A percentile compares a stretch with the other conserved stretches of the same genome.
These are phyloP conservation scores for Aspergillus homomorphus DNA, from an alignment of 495 filamentous ascomycete genomes.

Conservation along the genomic window DNA sequence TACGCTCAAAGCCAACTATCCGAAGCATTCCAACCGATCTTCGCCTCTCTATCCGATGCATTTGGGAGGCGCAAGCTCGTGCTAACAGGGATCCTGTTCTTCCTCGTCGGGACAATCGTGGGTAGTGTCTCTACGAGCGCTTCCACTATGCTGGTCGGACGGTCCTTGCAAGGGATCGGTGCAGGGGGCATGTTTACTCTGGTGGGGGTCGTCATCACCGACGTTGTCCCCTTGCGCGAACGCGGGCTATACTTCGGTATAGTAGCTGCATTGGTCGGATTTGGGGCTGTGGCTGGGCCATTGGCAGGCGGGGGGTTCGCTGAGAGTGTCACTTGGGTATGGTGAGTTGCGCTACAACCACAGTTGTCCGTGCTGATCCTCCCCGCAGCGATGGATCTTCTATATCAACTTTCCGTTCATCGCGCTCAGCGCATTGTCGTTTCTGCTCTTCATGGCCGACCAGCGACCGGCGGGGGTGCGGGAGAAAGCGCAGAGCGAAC, in stretches of 20 bases:
- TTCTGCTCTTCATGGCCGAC: slow-evolving; percentile 39
- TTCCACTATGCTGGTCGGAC: slow-evolving; percentile 30
- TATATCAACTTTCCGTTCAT: slow-evolving; percentile 64
- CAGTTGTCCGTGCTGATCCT: no score
- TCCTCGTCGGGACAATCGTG: slow-evolving; percentile 44
- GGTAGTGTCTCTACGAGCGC: slow-evolving; percentile 34
- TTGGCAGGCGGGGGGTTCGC: slow-evolving; percentile 33
- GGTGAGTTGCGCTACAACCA: no score
- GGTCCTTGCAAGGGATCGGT: slow-evolving; percentile 34
- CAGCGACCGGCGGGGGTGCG: no score
- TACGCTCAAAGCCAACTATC: no score
- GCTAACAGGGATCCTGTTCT: slow-evolving; percentile 34
- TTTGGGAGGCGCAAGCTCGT: slow-evolving; percentile 50
- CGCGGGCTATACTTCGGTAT: slow-evolving; percentile 33
- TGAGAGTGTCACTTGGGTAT: slow-evolving; percentile 39
- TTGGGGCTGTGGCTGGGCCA: slow-evolving; percentile 35
- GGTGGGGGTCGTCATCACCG: slow-evolving; percentile 32
- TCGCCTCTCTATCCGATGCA: slow-evolving; percentile 45
- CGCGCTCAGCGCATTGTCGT: slow-evolving; percentile 43
- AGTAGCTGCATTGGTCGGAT: slow-evolving; percentile 20
- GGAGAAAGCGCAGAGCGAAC: no score
- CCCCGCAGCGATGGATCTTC: slow-evolving; percentile 55
- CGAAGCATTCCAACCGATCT: slow-evolving; percentile 39
- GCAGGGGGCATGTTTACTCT: slow-evolving; percentile 36
- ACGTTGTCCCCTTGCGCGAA: slow-evolving; percentile 38